Conservation (phyloP, 2,329 filamentous ascomycete species). For the Zymoseptoria ardabiliae region DNA sequence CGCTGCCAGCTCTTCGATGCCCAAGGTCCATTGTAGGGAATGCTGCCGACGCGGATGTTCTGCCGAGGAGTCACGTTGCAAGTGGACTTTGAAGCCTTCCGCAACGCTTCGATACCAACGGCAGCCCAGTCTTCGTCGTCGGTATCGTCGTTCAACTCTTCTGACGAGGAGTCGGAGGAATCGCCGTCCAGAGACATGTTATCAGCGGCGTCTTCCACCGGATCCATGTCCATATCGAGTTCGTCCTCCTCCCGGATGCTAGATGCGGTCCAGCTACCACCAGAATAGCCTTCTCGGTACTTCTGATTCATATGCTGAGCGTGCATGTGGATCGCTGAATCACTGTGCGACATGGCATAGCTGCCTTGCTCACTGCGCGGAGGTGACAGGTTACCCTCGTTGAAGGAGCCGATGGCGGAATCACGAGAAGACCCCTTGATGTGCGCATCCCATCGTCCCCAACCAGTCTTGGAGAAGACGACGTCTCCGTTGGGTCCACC, state of each 20-base stretch:
- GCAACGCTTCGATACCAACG: conserved; percentile 77
- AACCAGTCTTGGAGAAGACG: conserved; percentile 90
- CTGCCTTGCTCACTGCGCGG: conserved; percentile 43
- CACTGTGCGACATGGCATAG: conserved; percentile 29
- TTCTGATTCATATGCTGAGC: conserved; percentile 19
- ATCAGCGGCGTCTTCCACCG: conserved; percentile 80
- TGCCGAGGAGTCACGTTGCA: conserved; percentile 19
- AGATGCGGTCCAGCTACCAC: conserved; percentile 61
- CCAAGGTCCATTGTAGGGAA: conserved; percentile 22
- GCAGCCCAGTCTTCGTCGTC: conserved; percentile 96
- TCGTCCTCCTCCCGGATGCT: conserved; percentile 59
- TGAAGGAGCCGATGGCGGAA: conserved; percentile 33
- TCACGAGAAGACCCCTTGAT: conserved; percentile 48
- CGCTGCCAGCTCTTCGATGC: conserved; percentile 20
- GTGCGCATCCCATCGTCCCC: conserved; percentile 91
- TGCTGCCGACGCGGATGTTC: conserved; percentile 26
- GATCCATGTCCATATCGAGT: conserved; percentile 51
- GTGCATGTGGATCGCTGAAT: conserved; percentile 28
- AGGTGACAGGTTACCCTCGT: conserved; percentile 36
- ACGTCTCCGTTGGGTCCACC: conserved; percentile 60
- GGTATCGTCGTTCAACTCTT: conserved; percentile 57
- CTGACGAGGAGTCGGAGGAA: conserved; percentile 33
- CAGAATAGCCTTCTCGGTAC: conserved; percentile 32
- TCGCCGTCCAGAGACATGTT: conserved; percentile 84
- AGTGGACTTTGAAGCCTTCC: conserved; percentile 49